These are phyloP conservation scores for Kregervanrija fluxuum DNA, from an alignment of 805 yeast species.

Conservation along the genomic window DNA sequence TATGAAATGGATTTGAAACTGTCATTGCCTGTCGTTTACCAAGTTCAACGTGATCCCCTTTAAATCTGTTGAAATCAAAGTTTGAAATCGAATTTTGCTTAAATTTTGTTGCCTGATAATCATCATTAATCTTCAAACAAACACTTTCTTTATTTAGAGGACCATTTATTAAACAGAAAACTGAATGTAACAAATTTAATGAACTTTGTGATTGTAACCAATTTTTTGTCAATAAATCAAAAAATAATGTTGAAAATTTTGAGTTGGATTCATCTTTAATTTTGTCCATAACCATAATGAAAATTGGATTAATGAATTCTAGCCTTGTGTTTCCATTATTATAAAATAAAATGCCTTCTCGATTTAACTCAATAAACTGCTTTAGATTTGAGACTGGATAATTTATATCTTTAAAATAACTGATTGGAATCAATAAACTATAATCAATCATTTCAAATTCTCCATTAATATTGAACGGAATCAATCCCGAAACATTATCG, in stretches of 20 bases:
- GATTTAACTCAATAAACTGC: slow-evolving; percentile 6
- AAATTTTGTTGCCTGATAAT: slow-evolving; percentile 21
- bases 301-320: slow-evolving; percentile 26
- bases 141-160: slow-evolving; percentile 18
- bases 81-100: neutral
- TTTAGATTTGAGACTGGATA: no score
- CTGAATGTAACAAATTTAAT: slow-evolving; percentile 32
- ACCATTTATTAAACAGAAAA: slow-evolving; percentile 35
- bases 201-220: slow-evolving; percentile 32
- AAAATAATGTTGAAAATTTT: slow-evolving; percentile 21
- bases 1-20: slow-evolving; percentile 16
- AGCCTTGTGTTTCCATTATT: slow-evolving; percentile 16
- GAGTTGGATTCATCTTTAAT: slow-evolving; percentile 10
- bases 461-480: slow-evolving; percentile 35
- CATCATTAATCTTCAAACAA: slow-evolving; percentile 33
- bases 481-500: slow-evolving; percentile 20
- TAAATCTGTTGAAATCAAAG: slow-evolving; percentile 6
- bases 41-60: neutral
- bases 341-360: slow-evolving; percentile 16
- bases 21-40: neutral
- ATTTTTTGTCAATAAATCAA: slow-evolving; percentile 34
- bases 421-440: slow-evolving; percentile 32
- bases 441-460: slow-evolving; percentile 31
- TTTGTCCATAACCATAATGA: slow-evolving; percentile 32
- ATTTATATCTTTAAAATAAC: slow-evolving; percentile 12